Conservation (phyloP, 2,329 filamentous ascomycete species). For the Ophiosphaerella korrae region DNA sequence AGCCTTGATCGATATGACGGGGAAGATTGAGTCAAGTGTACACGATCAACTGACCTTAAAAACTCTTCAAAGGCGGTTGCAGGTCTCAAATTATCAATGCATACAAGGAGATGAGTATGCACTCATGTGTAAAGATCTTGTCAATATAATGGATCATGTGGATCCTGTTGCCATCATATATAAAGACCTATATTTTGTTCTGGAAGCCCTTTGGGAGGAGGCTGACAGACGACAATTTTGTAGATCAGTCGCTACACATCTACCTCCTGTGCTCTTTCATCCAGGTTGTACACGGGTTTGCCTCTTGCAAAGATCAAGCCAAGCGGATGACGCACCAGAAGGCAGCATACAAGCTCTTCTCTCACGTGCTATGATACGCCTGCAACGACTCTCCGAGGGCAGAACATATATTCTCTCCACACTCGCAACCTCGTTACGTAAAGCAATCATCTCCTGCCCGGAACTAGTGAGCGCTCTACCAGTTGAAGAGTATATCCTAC, state of each 20-base stretch:
- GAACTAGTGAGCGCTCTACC: conserved; percentile 38
- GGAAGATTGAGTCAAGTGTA: neutral
- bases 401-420: conserved; percentile 43
- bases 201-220: conserved; percentile 53
- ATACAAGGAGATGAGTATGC: conserved; percentile 40
- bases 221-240: conserved; percentile 55
- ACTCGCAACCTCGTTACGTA: conserved; percentile 37
- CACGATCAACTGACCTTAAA: conserved; percentile 16
- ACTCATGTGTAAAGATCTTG: conserved; percentile 32
- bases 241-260: conserved; percentile 44
- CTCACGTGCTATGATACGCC: conserved; percentile 24
- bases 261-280: conserved; percentile 48
- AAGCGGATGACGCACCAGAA: neutral
- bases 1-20: neutral
- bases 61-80: conserved; percentile 29
- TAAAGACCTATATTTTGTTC: conserved; percentile 22
- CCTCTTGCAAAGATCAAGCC: conserved; percentile 4
- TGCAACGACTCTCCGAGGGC: conserved; percentile 39
- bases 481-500: conserved; percentile 48
- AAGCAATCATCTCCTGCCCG: conserved; percentile 34
- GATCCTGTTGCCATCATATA: conserved; percentile 6
- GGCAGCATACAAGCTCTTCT: conserved; percentile 24
- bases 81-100: conserved; percentile 30
- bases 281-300: conserved; percentile 30
- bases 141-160: conserved; percentile 22